Percentiles rank a stretch among this genome's conserved stretches.
These are phyloP conservation scores for Clonostachys rosea DNA, from an alignment of 2,329 filamentous ascomycete genomes.

Conservation along the genomic window DNA sequence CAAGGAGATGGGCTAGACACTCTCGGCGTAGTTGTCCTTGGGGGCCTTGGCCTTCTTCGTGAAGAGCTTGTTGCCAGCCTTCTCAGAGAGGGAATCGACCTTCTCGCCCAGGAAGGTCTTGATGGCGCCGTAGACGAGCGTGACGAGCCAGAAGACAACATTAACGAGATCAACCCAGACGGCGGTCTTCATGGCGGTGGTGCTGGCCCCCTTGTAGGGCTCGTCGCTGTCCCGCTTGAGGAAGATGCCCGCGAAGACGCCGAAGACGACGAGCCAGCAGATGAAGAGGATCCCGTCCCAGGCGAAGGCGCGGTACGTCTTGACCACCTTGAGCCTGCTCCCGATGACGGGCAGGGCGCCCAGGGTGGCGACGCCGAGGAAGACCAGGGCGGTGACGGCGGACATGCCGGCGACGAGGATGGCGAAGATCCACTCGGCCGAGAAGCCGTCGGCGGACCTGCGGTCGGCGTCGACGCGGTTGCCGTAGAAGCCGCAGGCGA, in stretches of 20 bases:
- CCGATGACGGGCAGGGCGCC: conserved; percentile 23
- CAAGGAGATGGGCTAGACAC: no score
- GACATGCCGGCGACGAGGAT: conserved; percentile 51
- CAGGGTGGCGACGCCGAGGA: conserved; percentile 29
- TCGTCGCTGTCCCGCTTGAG: conserved; percentile 54
- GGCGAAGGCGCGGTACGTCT: conserved; percentile 35
- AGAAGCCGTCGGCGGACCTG: conserved; percentile 28
- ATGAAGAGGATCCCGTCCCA: conserved; percentile 38
- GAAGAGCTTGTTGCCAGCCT: conserved; percentile 30
- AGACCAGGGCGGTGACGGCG: conserved; percentile 42
- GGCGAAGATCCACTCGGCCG: conserved; percentile 60
- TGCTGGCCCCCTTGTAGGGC: conserved; percentile 36
- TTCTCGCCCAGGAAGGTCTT: conserved; percentile 35
- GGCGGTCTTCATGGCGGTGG: conserved; percentile 59
- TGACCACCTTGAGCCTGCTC: conserved; percentile 22
- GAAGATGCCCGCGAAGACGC: conserved; percentile 69
- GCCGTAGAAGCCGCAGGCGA: conserved; percentile 66
- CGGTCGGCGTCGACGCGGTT: conserved; percentile 47
- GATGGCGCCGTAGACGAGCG: conserved; percentile 31
- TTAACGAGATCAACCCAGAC: conserved; percentile 70
- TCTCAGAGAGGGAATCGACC: conserved; percentile 28
- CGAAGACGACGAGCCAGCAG: conserved; percentile 64
- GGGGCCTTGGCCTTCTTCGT: conserved; percentile 18
- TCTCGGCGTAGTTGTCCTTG: conserved; percentile 2
- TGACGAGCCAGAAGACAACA: conserved; percentile 59